These are phyloP conservation scores for Fraxinus pennsylvanica DNA, from an alignment of 257 asterid species.

Conservation along the genomic window DNA sequence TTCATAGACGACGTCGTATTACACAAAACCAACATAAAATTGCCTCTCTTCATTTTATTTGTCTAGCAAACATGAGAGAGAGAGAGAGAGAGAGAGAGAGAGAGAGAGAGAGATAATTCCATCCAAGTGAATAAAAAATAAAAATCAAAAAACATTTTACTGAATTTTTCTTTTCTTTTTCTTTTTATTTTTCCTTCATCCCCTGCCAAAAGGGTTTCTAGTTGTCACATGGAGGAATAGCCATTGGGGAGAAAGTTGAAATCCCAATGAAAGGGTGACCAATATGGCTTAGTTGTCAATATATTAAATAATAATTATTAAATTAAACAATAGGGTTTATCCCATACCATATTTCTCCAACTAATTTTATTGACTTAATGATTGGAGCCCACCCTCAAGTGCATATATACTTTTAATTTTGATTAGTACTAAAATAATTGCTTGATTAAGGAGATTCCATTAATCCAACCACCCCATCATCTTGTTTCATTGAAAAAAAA, in stretches of 20 bases:
- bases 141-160: no score
- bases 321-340: slow-evolving; percentile 1
- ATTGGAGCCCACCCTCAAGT: background rate
- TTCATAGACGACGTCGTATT: no score
- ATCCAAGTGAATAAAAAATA: no score
- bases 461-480: slow-evolving; percentile 8
- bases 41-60: no score
- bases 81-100: no score
- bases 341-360: background rate
- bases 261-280: background rate
- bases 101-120: no score
- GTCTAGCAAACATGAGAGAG: no score
- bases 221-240: background rate
- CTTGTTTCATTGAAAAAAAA: background rate
- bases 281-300: background rate
- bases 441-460: background rate
- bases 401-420: background rate
- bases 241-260: background rate
- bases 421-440: slow-evolving; percentile 1
- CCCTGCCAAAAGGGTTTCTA: no score
- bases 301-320: background rate
- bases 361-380: slow-evolving; percentile 3
- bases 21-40: no score
- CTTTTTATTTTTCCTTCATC: no score
- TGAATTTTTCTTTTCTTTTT: no score